phyloP scores from a whole-genome alignment of 2,329 filamentous ascomycete species.

The Dryadomyces quercus-mongolicae region DNA sequence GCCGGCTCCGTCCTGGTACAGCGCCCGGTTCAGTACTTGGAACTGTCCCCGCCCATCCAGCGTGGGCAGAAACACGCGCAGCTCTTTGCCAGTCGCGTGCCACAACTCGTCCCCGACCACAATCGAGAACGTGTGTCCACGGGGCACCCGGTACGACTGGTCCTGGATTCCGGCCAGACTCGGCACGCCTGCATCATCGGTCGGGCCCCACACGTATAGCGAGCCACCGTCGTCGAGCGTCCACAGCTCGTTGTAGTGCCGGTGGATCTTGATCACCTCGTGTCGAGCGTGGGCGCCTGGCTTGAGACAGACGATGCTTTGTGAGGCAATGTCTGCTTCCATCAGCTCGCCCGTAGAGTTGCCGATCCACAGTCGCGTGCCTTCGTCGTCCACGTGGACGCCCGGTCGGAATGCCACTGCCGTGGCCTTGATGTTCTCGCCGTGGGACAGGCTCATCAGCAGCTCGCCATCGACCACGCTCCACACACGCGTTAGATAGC shows the following conservation, averaged over 20 bases:
- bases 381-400: conserved; percentile 65
- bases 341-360: conserved; percentile 79
- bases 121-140: conserved; percentile 78
- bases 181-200: conserved; percentile 51
- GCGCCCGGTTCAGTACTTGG: conserved; percentile 59
- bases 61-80: conserved; percentile 71
- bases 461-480: conserved; percentile 71
- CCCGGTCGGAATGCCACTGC: conserved; percentile 79
- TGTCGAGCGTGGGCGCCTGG: conserved; percentile 61
- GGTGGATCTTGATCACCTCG: conserved; percentile 74
- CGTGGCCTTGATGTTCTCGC: conserved; percentile 72
- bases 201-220: conserved; percentile 76
- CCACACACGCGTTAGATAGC: conserved; percentile 81
- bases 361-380: conserved; percentile 75
- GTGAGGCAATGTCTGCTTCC: conserved; percentile 71
- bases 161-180: conserved; percentile 59
- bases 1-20: conserved; percentile 61
- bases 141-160: conserved; percentile 65
- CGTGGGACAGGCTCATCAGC: conserved; percentile 68
- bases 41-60: conserved; percentile 56
- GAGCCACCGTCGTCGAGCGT: conserved; percentile 83
- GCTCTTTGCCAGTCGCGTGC: conserved; percentile 77
- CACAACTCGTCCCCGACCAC: conserved; percentile 77
- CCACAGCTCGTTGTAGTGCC: conserved; percentile 85
- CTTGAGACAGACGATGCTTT: conserved; percentile 57